phyloP scores from a whole-genome alignment of 257 asterid species.

The Jaltomata sinuosa region DNA sequence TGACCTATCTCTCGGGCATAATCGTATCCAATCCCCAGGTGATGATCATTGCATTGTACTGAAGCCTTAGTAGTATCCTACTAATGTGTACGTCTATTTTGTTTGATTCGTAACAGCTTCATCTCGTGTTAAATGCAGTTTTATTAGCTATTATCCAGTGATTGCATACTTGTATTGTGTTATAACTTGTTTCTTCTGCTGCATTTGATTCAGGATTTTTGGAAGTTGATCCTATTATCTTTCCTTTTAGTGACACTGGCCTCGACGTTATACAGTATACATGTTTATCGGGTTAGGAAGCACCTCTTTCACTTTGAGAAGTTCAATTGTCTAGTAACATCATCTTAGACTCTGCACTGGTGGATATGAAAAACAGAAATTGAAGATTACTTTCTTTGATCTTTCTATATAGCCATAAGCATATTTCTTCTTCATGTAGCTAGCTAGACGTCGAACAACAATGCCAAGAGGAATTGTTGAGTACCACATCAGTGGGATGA shows the following conservation, averaged over 20 bases:
- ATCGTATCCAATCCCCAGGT: conserved; percentile 85
- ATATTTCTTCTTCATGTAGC: neutral
- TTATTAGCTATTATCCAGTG: neutral
- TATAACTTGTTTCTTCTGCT: neutral
- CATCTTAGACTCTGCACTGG: neutral
- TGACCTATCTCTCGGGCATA: conserved; percentile 73
- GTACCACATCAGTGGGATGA: too few species aligned
- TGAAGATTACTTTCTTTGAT: neutral
- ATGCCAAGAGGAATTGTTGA: too few species aligned
- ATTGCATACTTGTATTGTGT: neutral
- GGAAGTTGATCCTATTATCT: conserved; percentile 59
- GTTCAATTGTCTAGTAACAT: conserved; percentile 2
- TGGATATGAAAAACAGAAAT: neutral
- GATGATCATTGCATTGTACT: neutral
- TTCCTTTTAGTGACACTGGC: conserved; percentile 53
- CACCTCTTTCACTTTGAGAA: conserved; percentile 65
- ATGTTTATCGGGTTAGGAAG: conserved; percentile 48
- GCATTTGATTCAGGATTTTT: conserved; percentile 48
- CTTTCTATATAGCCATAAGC: neutral
- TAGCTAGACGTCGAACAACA: neutral
- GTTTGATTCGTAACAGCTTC: too few species aligned
- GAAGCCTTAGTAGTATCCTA: neutral
- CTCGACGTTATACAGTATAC: conserved; percentile 44
- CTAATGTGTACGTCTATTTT: neutral
- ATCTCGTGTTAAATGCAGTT: neutral